Evolutionary conservation across 106 monocot species (phyloP).

Genomic region (Dendrobium catenatum): DNA sequence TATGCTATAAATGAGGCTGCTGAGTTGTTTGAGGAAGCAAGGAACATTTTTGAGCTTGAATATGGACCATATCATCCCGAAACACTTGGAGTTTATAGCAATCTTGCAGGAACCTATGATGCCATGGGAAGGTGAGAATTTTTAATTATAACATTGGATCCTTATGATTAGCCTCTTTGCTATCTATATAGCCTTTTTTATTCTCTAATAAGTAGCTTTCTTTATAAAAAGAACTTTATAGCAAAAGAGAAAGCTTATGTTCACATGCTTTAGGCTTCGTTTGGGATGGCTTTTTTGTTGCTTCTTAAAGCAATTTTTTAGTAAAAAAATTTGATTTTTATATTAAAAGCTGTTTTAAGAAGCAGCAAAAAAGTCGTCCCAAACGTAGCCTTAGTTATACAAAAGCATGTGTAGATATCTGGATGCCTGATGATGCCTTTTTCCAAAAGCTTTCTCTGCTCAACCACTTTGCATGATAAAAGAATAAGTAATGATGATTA

Average conservation of each 20-base stretch:
- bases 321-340: too few relatives aligned
- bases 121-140: constrained; percentile 87
- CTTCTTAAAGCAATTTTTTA: too few relatives aligned
- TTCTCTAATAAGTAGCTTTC: background rate
- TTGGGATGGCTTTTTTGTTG: too few relatives aligned
- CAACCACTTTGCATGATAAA: background rate
- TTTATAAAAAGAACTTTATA: background rate
- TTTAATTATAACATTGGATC: background rate
- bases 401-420: background rate
- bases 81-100: constrained; percentile 87
- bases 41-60: constrained; percentile 61
- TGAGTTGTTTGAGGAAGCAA: constrained; percentile 74
- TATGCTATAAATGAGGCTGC: constrained; percentile 78
- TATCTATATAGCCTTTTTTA: background rate
- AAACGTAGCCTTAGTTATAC: too few relatives aligned
- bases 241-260: background rate
- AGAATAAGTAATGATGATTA: background rate
- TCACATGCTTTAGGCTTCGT: background rate
- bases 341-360: too few relatives aligned
- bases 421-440: background rate
- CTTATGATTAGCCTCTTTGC: background rate
- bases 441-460: background rate
- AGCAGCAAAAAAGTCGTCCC: too few relatives aligned
- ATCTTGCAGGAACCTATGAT: constrained; percentile 94
- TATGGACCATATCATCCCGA: constrained; percentile 81